These are phyloP conservation scores for Irineochytrium annulatum DNA, from an alignment of 192 early-diverging fungal genomes.

Conservation along the genomic window DNA sequence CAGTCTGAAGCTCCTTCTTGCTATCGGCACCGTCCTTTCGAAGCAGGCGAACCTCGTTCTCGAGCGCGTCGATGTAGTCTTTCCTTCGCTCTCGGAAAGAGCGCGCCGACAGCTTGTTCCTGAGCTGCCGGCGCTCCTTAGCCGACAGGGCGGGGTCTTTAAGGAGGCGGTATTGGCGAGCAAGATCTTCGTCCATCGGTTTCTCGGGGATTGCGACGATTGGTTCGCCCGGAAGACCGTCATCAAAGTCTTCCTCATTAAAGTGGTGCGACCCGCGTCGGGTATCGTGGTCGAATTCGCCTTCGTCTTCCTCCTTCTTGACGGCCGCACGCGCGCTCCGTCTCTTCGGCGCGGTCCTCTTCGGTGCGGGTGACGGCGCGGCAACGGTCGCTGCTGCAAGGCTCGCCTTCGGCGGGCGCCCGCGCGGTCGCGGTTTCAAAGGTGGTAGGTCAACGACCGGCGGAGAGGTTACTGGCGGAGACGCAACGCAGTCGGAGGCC, in stretches of 20 bases:
- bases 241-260: neutral
- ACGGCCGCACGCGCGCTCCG: neutral
- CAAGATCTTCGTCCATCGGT: neutral
- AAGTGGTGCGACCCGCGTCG: no score
- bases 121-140: constrained; percentile 75
- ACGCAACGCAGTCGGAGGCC: no score
- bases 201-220: neutral
- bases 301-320: constrained; percentile 4
- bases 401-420: neutral
- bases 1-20: constrained; percentile 32
- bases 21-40: constrained; percentile 48
- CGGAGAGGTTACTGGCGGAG: no score
- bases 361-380: neutral
- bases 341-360: neutral
- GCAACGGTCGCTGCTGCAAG: neutral
- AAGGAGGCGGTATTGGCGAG: neutral
- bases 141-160: constrained; percentile 44
- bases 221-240: neutral
- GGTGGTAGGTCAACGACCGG: no score
- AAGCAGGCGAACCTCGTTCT: constrained; percentile 52
- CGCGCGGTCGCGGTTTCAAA: no score
- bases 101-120: constrained; percentile 83
- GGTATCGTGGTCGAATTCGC: no score
- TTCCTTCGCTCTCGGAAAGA: constrained; percentile 83
- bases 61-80: constrained; percentile 62